These are phyloP conservation scores for Chaetoscypha palmicola DNA, from an alignment of 2,329 filamentous ascomycete species.

Conservation along the genomic window DNA sequence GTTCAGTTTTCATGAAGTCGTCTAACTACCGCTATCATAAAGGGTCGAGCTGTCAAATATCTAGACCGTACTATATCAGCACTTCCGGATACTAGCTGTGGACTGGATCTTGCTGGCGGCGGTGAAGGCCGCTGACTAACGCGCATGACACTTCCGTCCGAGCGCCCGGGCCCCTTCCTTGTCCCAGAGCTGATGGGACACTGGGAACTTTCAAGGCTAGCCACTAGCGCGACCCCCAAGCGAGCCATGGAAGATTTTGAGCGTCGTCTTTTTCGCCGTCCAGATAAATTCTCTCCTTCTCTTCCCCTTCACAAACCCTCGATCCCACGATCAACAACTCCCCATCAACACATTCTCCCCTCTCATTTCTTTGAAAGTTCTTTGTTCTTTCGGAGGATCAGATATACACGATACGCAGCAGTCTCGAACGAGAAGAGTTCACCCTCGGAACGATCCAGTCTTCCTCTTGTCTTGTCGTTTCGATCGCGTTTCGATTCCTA, in stretches of 20 bases:
- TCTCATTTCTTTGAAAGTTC: slow-evolving; percentile 39
- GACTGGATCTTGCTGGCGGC: too few species aligned
- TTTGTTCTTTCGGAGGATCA: slow-evolving; percentile 36
- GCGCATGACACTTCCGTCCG: too few species aligned
- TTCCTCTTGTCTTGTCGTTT: slow-evolving; percentile 25
- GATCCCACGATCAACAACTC: slow-evolving; percentile 15
- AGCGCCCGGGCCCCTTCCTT: background rate
- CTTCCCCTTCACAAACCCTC: slow-evolving; percentile 5
- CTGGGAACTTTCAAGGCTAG: too few species aligned
- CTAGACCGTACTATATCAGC: too few species aligned
- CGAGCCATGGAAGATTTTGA: slow-evolving; percentile 8
- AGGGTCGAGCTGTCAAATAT: too few species aligned
- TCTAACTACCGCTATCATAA: too few species aligned
- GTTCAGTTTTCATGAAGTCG: too few species aligned
- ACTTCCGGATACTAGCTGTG: too few species aligned
- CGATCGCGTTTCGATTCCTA: slow-evolving; percentile 27
- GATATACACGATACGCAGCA: slow-evolving; percentile 4
- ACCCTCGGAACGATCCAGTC: slow-evolving; percentile 16
- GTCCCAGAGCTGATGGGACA: slow-evolving; percentile 1
- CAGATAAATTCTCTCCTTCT: slow-evolving; percentile 18
- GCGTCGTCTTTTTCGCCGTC: slow-evolving; percentile 23
- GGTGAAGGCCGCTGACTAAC: too few species aligned
- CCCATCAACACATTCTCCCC: slow-evolving; percentile 14
- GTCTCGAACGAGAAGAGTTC: too few species aligned
- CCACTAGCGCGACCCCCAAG: slow-evolving; percentile 3